phyloP scores from a whole-genome alignment of 306 rosid species.

The Cicer judaicum region DNA sequence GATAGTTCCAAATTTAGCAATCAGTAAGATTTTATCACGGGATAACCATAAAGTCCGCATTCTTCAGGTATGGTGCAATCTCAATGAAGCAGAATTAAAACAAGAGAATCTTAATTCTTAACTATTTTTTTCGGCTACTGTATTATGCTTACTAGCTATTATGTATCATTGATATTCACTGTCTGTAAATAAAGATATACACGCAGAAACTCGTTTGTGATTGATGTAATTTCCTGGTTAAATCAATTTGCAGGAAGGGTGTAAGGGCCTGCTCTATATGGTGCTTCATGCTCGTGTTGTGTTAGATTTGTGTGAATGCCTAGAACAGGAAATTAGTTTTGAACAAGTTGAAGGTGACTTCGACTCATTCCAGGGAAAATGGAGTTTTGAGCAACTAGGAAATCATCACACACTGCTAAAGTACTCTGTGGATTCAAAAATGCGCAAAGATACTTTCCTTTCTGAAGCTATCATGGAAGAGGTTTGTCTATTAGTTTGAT shows the following conservation, averaged over 20 bases:
- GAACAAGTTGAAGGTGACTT: constrained; percentile 98
- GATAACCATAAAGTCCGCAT: constrained; percentile 96
- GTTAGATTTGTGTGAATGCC: constrained; percentile 78
- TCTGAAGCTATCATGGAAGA: constrained; percentile 98
- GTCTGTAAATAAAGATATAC: neutral
- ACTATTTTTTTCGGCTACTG: constrained; percentile 12
- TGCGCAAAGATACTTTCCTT: constrained; percentile 89
- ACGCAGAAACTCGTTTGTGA: constrained; percentile 10
- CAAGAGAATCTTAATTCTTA: constrained; percentile 24
- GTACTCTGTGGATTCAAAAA: constrained; percentile 94
- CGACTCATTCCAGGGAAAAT: constrained; percentile 84
- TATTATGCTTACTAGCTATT: constrained; percentile 13
- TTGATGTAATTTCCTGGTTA: constrained; percentile 18
- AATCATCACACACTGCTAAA: constrained; percentile 88
- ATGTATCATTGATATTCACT: constrained; percentile 4
- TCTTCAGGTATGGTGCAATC: constrained; percentile 72
- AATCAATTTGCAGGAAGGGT: constrained; percentile 79
- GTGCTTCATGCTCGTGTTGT: constrained; percentile 99
- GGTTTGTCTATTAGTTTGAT: constrained; percentile 52
- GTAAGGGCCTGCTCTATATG: constrained; percentile 96
- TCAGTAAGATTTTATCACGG: constrained; percentile 83
- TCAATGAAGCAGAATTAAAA: constrained; percentile 6
- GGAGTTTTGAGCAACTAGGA: constrained; percentile 95
- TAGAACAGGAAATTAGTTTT: constrained; percentile 86
- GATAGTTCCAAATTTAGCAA: constrained; percentile 94